Evolutionary conservation across 1,284 basidiomycete genomes (phyloP).

Genomic region (Ustilago trichophora): DNA sequence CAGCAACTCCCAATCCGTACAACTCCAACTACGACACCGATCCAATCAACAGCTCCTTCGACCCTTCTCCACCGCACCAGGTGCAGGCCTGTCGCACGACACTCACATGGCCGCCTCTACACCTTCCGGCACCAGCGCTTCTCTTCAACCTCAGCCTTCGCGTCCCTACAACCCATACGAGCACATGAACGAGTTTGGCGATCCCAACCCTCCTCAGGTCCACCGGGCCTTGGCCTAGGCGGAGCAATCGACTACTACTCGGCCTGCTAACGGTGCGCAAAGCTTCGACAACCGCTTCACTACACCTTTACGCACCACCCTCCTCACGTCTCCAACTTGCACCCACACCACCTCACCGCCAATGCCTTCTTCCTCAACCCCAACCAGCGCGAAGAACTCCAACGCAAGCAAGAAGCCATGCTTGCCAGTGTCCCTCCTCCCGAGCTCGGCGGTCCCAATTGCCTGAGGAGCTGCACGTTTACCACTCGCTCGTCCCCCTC

Average conservation of each 20-base stretch:
- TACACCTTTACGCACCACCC: constrained; percentile 86
- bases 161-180: constrained; percentile 56
- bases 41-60: constrained; percentile 27
- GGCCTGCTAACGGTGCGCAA: constrained; percentile 34
- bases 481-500: constrained; percentile 85
- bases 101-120: constrained; percentile 22
- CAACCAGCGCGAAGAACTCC: constrained; percentile 79
- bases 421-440: constrained; percentile 68
- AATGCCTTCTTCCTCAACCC: constrained; percentile 75
- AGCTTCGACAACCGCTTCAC: constrained; percentile 72
- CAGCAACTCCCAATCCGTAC: constrained; percentile 30
- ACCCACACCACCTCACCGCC: constrained; percentile 68
- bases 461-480: constrained; percentile 88
- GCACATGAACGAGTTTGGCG: constrained; percentile 58
- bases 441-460: constrained; percentile 71
- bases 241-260: constrained; percentile 47
- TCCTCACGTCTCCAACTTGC: constrained; percentile 70
- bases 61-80: constrained; percentile 10
- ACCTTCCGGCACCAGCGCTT: neutral
- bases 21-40: constrained; percentile 20
- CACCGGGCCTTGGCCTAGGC: constrained; percentile 38
- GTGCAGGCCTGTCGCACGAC: constrained; percentile 13
- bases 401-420: constrained; percentile 80
- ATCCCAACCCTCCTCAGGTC: constrained; percentile 33
- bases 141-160: constrained; percentile 4